phyloP scores from a whole-genome alignment of 306 rosid genomes.

The Senna siamea region DNA sequence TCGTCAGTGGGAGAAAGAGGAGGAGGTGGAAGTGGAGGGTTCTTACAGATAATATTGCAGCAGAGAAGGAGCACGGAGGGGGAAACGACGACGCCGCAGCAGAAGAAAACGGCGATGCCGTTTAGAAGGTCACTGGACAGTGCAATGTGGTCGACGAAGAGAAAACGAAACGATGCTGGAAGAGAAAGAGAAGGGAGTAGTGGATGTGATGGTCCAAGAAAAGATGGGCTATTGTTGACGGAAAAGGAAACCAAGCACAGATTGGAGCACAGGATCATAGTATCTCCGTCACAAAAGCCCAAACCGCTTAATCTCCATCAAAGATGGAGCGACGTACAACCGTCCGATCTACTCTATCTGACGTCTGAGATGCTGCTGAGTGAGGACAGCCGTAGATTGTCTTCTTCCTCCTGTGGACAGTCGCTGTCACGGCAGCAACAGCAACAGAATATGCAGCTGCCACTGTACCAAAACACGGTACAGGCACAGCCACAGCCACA shows the following conservation, averaged over 20 bases:
- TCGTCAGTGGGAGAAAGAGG: constrained; percentile 70
- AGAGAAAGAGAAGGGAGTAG: constrained; percentile 13
- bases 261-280: constrained; percentile 77
- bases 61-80: not conserved
- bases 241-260: constrained; percentile 46
- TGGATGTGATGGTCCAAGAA: constrained; percentile 59
- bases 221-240: constrained; percentile 64
- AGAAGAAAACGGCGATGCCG: constrained; percentile 47
- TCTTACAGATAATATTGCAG: constrained; percentile 21
- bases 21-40: too few species aligned
- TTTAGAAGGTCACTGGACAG: constrained; percentile 73
- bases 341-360: constrained; percentile 73
- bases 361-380: constrained; percentile 77
- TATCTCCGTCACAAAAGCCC: constrained; percentile 50
- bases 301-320: constrained; percentile 37
- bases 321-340: constrained; percentile 84
- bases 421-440: constrained; percentile 13
- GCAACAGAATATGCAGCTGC: constrained; percentile 27
- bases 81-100: not conserved
- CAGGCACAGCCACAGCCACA: too few species aligned
- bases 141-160: not conserved
- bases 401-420: not conserved
- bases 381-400: constrained; percentile 37
- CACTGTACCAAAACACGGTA: constrained; percentile 12
- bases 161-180: constrained; percentile 40